These are phyloP conservation scores for Calonectria pauciramosa DNA, from an alignment of 2,329 filamentous ascomycete species.

Conservation along the genomic window DNA sequence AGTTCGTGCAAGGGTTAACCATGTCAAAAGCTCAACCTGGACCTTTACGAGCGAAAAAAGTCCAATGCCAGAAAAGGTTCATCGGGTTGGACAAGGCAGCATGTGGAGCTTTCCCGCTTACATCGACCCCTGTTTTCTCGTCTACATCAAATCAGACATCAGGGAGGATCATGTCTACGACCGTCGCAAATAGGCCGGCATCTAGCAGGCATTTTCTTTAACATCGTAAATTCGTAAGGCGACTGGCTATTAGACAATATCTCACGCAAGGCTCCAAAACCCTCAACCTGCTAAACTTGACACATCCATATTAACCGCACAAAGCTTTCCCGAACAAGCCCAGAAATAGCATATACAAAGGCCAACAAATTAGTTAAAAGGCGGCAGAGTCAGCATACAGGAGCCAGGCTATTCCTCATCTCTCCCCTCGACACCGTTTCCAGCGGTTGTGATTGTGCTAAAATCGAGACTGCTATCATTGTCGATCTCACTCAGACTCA, in stretches of 20 bases:
- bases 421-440: slow-evolving; percentile 2
- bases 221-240: slow-evolving; percentile 20
- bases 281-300: background rate
- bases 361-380: slow-evolving; percentile 8
- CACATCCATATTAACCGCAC: background rate
- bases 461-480: background rate
- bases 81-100: background rate
- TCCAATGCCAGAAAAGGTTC: background rate
- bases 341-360: slow-evolving; percentile 21
- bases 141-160: background rate
- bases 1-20: background rate
- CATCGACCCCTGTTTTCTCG: background rate
- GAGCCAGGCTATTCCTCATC: background rate
- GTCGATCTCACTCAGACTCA: background rate
- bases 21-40: background rate
- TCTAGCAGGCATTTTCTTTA: background rate
- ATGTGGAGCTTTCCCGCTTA: background rate
- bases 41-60: no score
- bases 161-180: background rate
- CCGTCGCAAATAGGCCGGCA: background rate
- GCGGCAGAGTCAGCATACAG: background rate
- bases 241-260: slow-evolving; percentile 26
- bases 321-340: slow-evolving; percentile 4
- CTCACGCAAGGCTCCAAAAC: background rate
- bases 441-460: background rate